Base-by-base conservation (phyloP, 495 filamentous ascomycete species). In the Tuber umbilicatum region DNA sequence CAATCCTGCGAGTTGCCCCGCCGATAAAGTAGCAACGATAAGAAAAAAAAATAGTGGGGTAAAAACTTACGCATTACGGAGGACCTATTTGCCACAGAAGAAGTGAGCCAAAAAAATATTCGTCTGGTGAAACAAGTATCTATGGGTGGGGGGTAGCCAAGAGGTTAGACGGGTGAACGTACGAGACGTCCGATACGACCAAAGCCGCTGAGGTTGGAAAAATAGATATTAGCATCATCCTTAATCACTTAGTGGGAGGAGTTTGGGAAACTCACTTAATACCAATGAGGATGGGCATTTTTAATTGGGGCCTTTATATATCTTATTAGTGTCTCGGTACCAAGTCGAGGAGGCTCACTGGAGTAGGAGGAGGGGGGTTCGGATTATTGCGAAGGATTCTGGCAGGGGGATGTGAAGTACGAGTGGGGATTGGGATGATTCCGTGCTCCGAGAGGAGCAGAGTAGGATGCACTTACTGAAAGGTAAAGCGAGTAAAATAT, bases 161-260 rank as follows among this genome's bases (percentile, higher is more conserved):
- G 39, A 5, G 50, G 40, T 41, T 43, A 60, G 35, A 55, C 14
- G 47, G 68, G 41, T 70, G 35, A 68, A 86, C 86, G 85, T 83
- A 94, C 96, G 85, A 99, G 97, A 85, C 95, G 91, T 79, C 95
- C 95, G 86, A 99, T 99, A 86, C 95, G 94, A 88, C 95, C 95
- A 88, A 99, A 99, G 85, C 95, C 95, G 90, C 97, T 99, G 91
- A 97, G 43, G 70, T 39, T 31, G 45, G 38, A 37, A 40, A 42
- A 72, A 75, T 40, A 43, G 68, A 3, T 64, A 16, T 64, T 64
- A 64, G 55, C 55, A 35, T 35, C 55, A 12, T 35, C 12, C 3
- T 35, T 35, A 35, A 64, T 16, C 55, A 27, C 6, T 3, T 31
- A 17, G 12, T 4, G 55, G 50, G 42, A 45, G 41, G 2, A 64